phyloP scores from a whole-genome alignment of 495 filamentous ascomycete species.

The Annulohypoxylon stygium region DNA sequence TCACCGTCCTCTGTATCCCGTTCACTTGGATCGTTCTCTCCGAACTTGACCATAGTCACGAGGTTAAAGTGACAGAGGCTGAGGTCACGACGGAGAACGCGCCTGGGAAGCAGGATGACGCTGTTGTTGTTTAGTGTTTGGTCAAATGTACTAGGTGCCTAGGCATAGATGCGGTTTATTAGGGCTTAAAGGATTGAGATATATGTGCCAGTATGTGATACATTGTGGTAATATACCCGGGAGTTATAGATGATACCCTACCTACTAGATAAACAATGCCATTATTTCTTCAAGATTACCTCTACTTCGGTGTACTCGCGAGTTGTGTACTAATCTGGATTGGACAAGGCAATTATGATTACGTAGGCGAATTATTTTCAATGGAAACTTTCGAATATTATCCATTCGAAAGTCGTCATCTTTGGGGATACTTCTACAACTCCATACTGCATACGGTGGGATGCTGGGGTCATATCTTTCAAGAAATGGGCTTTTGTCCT shows the following conservation, averaged over 20 bases:
- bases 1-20: constrained; percentile 49
- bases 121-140: constrained; percentile 15
- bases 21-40: constrained; percentile 53
- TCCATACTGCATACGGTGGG: too few relatives aligned
- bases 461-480: too few relatives aligned
- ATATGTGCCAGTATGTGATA: neutral
- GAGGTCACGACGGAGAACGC: constrained; percentile 7
- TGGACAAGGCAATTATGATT: too few relatives aligned
- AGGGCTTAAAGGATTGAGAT: neutral
- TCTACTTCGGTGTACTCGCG: too few relatives aligned
- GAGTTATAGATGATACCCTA: constrained; percentile 36
- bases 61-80: constrained; percentile 37
- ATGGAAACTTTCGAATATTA: too few relatives aligned
- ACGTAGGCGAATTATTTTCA: too few relatives aligned
- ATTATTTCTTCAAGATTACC: neutral
- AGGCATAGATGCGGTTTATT: neutral
- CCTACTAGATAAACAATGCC: constrained; percentile 30
- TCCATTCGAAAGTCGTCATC: too few relatives aligned
- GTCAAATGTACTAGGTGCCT: neutral
- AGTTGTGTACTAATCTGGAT: too few relatives aligned
- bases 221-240: neutral
- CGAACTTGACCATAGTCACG: constrained; percentile 47
- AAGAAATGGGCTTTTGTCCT: too few relatives aligned
- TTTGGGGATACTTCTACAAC: too few relatives aligned
- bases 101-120: constrained; percentile 20